Percentiles rank a stretch among this genome's conserved stretches.
phyloP scores from a whole-genome alignment of 345 rosid species.

The Citrus maxima region DNA sequence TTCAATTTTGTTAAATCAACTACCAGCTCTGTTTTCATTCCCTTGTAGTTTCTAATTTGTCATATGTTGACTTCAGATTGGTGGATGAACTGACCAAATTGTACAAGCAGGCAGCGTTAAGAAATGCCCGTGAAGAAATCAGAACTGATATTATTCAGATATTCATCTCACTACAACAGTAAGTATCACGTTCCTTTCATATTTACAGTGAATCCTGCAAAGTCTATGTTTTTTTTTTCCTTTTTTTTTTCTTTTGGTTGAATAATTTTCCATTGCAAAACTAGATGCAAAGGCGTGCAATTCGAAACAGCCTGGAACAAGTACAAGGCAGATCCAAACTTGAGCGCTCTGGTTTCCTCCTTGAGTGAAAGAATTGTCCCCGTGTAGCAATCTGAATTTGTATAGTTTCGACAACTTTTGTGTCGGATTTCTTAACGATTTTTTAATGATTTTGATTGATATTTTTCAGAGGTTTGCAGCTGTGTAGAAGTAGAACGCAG shows the following conservation, averaged over 20 bases:
- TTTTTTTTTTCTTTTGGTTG: no score
- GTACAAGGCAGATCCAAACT: conserved; percentile 60
- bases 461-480: not conserved
- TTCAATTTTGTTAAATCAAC: not conserved
- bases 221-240: not conserved
- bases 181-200: conserved; percentile 19
- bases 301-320: conserved; percentile 66
- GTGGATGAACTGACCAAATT: conserved; percentile 66
- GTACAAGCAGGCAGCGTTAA: conserved; percentile 68
- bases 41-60: not conserved
- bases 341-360: conserved; percentile 31
- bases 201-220: not conserved
- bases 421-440: not conserved
- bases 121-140: conserved; percentile 60
- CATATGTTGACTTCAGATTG: conserved; percentile 45
- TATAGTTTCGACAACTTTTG: not conserved
- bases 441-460: not conserved
- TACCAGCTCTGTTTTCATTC: not conserved
- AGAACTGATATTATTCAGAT: conserved; percentile 47
- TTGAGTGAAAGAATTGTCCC: conserved; percentile 14
- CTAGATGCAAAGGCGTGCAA: conserved; percentile 65
- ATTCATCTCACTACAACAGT: conserved; percentile 68
- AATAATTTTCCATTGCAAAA: no score
- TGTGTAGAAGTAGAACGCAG: not conserved
- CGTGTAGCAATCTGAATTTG: not conserved